phyloP scores from a whole-genome alignment of 2,329 filamentous ascomycete genomes.

The Neopestalotiopsis sp. region DNA sequence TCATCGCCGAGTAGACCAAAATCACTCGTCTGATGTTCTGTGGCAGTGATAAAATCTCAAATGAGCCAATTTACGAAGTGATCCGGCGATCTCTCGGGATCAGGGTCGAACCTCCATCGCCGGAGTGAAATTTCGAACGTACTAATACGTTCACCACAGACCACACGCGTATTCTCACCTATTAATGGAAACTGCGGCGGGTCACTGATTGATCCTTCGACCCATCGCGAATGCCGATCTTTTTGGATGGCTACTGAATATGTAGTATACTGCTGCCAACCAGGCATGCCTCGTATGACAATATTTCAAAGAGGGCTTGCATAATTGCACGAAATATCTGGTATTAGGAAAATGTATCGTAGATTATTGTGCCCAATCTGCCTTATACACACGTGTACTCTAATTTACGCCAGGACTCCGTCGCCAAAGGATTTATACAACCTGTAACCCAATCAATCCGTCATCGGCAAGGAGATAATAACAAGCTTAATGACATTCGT shows the following conservation, averaged over 20 bases:
- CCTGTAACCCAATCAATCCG: neutral
- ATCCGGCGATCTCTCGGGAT: too few species aligned
- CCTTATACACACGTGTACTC: neutral
- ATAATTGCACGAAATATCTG: neutral
- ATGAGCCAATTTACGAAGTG: too few species aligned
- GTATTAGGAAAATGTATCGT: neutral
- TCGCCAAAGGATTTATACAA: slow-evolving; percentile 1
- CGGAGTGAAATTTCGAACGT: neutral
- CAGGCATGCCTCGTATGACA: neutral
- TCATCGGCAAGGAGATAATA: neutral
- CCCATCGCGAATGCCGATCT: neutral
- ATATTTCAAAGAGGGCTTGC: too few species aligned
- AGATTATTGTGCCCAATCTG: neutral
- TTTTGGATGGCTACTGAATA: neutral
- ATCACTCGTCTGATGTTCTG: too few species aligned
- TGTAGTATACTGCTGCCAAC: neutral
- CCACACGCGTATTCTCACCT: neutral
- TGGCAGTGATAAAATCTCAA: too few species aligned
- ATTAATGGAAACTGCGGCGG: neutral
- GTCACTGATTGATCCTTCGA: neutral
- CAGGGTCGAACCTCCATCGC: too few species aligned
- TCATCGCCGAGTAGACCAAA: too few species aligned
- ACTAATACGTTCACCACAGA: too few species aligned
- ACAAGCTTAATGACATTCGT: neutral
- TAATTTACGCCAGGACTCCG: slow-evolving; percentile 2